A percentile compares a stretch with the other conserved stretches of the same genome.
phyloP scores from a whole-genome alignment of 306 rosid species.

The Canavalia gladiata region DNA sequence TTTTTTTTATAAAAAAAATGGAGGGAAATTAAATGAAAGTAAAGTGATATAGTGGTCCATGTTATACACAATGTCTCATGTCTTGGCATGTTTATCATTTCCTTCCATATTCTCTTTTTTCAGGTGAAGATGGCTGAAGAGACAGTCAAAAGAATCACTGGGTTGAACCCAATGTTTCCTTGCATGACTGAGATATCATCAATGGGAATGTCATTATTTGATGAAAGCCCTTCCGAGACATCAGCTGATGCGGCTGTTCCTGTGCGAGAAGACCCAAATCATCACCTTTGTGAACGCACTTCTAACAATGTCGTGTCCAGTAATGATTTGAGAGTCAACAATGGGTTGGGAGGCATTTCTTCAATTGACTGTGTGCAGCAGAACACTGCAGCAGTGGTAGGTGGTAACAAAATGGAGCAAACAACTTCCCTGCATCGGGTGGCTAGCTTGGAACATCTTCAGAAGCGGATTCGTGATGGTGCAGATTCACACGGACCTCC shows the following conservation, averaged over 20 bases:
- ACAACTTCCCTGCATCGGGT: conserved; percentile 76
- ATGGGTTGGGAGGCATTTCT: conserved; percentile 57
- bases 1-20: background rate
- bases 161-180: conserved; percentile 64
- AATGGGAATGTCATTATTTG: conserved; percentile 65
- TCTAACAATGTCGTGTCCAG: conserved; percentile 52
- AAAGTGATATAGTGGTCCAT: background rate
- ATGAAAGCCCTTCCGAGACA: conserved; percentile 80
- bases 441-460: conserved; percentile 96
- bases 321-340: conserved; percentile 55
- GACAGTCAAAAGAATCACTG: conserved; percentile 75
- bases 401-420: conserved; percentile 65
- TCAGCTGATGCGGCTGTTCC: conserved; percentile 76
- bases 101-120: conserved; percentile 22
- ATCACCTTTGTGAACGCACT: conserved; percentile 59
- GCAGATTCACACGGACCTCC: conserved; percentile 50
- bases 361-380: conserved; percentile 63
- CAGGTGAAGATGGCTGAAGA: conserved; percentile 96
- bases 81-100: conserved; percentile 36
- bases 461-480: conserved; percentile 81
- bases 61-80: too few species aligned
- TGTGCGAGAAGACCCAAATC: conserved; percentile 67
- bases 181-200: conserved; percentile 71
- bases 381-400: conserved; percentile 50
- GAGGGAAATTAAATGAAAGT: background rate